Percentiles rank a stretch among this genome's conserved stretches.
Conservation (phyloP, 495 filamentous ascomycete species). For the Penicillium silybi region DNA sequence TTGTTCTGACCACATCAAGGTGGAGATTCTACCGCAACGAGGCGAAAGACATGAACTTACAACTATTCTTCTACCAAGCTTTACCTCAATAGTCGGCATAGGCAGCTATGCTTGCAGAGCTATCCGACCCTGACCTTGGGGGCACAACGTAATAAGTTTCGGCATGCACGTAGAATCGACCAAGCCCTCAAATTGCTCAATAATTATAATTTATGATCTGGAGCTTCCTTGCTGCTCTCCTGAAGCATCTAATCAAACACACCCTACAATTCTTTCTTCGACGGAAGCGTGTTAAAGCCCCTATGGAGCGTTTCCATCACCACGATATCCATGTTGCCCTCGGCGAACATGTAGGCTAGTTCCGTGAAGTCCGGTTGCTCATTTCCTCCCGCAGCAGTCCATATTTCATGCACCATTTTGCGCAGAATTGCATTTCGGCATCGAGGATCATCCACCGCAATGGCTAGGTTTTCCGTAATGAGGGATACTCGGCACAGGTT, state of each 20-base stretch:
- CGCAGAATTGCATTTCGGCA: slow-evolving; percentile 3
- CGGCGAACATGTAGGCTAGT: not conserved
- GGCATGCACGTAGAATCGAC: no score
- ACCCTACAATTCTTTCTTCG: not conserved
- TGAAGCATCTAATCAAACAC: not conserved
- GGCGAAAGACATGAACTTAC: no score
- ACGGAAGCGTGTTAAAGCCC: not conserved
- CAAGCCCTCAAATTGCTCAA: no score
- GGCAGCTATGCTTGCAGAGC: no score
- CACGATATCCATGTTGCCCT: not conserved
- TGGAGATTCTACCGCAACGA: no score
- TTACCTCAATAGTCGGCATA: no score
- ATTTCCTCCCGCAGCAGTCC: not conserved
- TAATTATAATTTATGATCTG: not conserved
- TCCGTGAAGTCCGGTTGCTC: not conserved
- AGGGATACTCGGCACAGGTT: slow-evolving; percentile 3
- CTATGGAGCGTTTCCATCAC: not conserved
- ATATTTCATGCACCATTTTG: slow-evolving; percentile 2
- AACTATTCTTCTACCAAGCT: no score
- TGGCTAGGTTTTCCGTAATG: slow-evolving; percentile 4
- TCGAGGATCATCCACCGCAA: slow-evolving; percentile 5
- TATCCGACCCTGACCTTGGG: no score
- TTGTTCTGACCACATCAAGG: not conserved
- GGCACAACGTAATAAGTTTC: no score
- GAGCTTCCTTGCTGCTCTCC: not conserved